These are phyloP conservation scores for Amanita molliuscula DNA, from an alignment of 768 basidiomycete genomes.

Conservation along the genomic window DNA sequence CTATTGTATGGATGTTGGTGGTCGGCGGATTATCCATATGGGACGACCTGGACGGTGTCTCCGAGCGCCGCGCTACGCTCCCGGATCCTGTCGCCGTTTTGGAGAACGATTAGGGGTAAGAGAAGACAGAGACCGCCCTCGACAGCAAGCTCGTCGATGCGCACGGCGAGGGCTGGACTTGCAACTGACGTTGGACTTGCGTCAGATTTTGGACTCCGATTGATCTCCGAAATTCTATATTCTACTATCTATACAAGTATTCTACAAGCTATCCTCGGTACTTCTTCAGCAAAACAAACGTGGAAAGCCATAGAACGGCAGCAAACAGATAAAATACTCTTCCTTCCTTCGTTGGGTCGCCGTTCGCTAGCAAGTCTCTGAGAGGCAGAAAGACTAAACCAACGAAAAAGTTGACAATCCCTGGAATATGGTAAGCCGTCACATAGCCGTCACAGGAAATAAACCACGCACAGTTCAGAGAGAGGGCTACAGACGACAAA, in stretches of 20 bases:
- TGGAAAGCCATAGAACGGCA: conserved; percentile 33
- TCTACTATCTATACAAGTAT: neutral
- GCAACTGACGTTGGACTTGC: neutral
- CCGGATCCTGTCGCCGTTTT: conserved; percentile 69
- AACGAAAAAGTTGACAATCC: conserved; percentile 80
- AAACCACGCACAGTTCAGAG: conserved; percentile 44
- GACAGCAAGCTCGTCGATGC: conserved; percentile 31
- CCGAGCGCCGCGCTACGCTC: conserved; percentile 60
- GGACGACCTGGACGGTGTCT: conserved; percentile 73
- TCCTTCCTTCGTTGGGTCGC: conserved; percentile 58
- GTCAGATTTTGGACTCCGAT: conserved; percentile 21
- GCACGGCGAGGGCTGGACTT: conserved; percentile 24
- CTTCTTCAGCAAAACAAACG: conserved; percentile 25
- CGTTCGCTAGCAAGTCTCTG: conserved; percentile 60
- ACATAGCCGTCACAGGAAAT: conserved; percentile 1
- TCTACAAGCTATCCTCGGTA: conserved; percentile 22
- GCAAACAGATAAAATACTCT: conserved; percentile 85
- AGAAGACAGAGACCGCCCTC: conserved; percentile 29
- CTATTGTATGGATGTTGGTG: conserved; percentile 85
- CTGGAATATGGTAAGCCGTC: conserved; percentile 25
- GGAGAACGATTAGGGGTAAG: conserved; percentile 29
- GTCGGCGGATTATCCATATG: conserved; percentile 81
- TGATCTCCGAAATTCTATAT: conserved; percentile 7
- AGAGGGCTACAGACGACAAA: conserved; percentile 64
- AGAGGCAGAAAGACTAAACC: conserved; percentile 81